phyloP scores from a whole-genome alignment of 2,329 filamentous ascomycete species.

The Lasiodiplodia theobromae region DNA sequence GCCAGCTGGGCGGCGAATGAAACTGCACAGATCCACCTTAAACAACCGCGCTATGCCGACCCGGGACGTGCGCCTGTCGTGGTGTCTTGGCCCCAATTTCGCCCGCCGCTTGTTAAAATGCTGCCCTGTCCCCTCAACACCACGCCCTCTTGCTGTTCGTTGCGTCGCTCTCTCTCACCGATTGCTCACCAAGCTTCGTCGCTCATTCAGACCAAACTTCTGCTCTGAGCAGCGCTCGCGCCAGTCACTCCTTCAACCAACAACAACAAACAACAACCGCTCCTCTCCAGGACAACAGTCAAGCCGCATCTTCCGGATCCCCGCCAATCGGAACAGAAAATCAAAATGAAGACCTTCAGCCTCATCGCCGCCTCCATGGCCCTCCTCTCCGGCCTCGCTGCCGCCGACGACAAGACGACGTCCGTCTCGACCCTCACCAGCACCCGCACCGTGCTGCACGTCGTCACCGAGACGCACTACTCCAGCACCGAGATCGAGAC shows the following conservation, averaged over 20 bases:
- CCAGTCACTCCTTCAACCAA: conserved; percentile 26
- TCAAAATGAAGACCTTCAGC: conserved; percentile 42
- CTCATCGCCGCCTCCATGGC: conserved; percentile 43
- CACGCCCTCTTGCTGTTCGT: conserved; percentile 22
- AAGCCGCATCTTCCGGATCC: background rate
- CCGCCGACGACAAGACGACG: conserved; percentile 43
- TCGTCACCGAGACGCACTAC: conserved; percentile 46
- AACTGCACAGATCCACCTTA: conserved; percentile 24
- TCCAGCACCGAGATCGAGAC: conserved; percentile 40
- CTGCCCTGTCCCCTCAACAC: conserved; percentile 16
- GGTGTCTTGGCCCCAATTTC: conserved; percentile 24
- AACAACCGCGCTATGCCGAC: conserved; percentile 14
- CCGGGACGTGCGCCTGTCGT: conserved; percentile 8
- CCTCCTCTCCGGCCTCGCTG: conserved; percentile 44
- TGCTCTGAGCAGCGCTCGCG: conserved; percentile 25
- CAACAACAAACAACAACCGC: conserved; percentile 1
- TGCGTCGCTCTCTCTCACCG: conserved; percentile 19
- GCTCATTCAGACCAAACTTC: conserved; percentile 28
- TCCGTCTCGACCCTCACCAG: conserved; percentile 29
- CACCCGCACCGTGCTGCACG: conserved; percentile 43
- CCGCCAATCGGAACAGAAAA: conserved; percentile 16
- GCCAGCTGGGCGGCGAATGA: conserved; percentile 9
- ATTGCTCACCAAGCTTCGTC: background rate
- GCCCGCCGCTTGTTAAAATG: conserved; percentile 20
- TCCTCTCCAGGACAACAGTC: background rate